These are phyloP conservation scores for Aureobasidium musti DNA, from an alignment of 2,329 filamentous ascomycete genomes.

Conservation along the genomic window DNA sequence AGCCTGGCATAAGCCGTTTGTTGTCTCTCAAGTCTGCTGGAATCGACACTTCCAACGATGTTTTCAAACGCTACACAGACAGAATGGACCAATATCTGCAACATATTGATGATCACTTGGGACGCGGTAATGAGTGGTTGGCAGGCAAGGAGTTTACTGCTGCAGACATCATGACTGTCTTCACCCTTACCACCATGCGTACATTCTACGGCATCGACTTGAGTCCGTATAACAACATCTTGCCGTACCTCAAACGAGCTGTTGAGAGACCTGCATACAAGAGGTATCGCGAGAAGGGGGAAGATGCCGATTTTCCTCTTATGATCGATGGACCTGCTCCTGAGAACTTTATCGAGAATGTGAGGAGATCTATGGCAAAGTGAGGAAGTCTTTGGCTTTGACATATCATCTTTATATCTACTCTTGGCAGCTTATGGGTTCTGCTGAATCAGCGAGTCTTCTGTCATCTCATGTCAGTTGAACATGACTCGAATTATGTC, in stretches of 20 bases:
- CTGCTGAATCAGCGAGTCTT: not conserved
- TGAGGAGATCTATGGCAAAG: conserved; percentile 8
- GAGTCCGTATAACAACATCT: conserved; percentile 34
- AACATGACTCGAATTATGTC: not conserved
- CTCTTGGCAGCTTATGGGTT: not conserved
- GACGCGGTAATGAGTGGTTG: conserved; percentile 53
- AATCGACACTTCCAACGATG: conserved; percentile 38
- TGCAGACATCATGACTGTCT: conserved; percentile 67
- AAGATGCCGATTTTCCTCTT: conserved; percentile 37
- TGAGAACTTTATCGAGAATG: conserved; percentile 37
- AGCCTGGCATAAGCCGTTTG: conserved; percentile 40
- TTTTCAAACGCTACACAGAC: conserved; percentile 39
- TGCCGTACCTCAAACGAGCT: conserved; percentile 39
- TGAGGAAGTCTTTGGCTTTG: conserved; percentile 12
- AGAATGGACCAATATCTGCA: conserved; percentile 46
- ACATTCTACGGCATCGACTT: conserved; percentile 48
- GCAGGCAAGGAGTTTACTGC: conserved; percentile 64
- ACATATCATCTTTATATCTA: not conserved
- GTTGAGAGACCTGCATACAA: conserved; percentile 37
- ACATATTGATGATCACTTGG: conserved; percentile 55
- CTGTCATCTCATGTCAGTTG: not conserved
- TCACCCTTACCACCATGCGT: conserved; percentile 62
- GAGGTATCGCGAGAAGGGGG: conserved; percentile 41
- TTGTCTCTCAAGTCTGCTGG: conserved; percentile 33
- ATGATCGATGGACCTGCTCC: conserved; percentile 35